A percentile compares a stretch with the other conserved stretches of the same genome.
These are phyloP conservation scores for Phytopythium ostracodes DNA, from an alignment of 352 stramenopile species.

Conservation along the genomic window DNA sequence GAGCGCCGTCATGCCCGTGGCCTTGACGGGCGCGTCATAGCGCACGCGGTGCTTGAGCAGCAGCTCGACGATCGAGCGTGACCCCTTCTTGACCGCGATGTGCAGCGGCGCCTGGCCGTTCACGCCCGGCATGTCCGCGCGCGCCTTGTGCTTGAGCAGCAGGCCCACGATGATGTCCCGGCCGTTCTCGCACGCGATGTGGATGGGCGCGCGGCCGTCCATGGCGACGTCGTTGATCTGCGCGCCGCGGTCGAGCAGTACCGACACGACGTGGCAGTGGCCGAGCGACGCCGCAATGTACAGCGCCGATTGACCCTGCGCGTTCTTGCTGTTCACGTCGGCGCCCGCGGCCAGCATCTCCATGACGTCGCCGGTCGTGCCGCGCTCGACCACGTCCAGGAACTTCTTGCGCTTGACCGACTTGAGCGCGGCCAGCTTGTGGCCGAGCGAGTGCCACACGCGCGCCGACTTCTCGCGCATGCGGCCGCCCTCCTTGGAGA, in stretches of 20 bases:
- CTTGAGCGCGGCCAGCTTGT: conserved; percentile 71
- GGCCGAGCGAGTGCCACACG: conserved; percentile 73
- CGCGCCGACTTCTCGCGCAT: conserved; percentile 21
- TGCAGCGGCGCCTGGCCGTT: conserved; percentile 63
- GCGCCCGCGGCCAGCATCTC: conserved; percentile 56
- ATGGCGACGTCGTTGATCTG: conserved; percentile 45
- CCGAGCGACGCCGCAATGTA: conserved; percentile 56
- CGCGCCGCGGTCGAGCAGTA: conserved; percentile 69
- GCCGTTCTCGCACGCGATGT: conserved; percentile 59
- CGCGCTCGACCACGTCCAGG: conserved; percentile 53
- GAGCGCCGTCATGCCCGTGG: conserved; percentile 55
- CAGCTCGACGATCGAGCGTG: conserved; percentile 36
- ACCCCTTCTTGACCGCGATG: conserved; percentile 51
- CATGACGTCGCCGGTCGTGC: conserved; percentile 50
- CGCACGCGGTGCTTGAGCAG: conserved; percentile 40
- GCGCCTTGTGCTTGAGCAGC: conserved; percentile 57
- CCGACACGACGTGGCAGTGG: conserved; percentile 52
- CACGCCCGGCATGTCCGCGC: conserved; percentile 27
- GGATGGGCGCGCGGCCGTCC: conserved; percentile 53
- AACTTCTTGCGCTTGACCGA: conserved; percentile 67
- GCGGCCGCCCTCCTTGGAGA: conserved; percentile 13
- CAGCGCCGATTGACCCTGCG: conserved; percentile 47
- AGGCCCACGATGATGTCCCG: conserved; percentile 47
- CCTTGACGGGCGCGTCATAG: conserved; percentile 39
- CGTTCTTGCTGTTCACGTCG: conserved; percentile 47